Evolutionary conservation across 257 asterid genomes (phyloP).

Genomic region (Solanum chmielewskii): DNA sequence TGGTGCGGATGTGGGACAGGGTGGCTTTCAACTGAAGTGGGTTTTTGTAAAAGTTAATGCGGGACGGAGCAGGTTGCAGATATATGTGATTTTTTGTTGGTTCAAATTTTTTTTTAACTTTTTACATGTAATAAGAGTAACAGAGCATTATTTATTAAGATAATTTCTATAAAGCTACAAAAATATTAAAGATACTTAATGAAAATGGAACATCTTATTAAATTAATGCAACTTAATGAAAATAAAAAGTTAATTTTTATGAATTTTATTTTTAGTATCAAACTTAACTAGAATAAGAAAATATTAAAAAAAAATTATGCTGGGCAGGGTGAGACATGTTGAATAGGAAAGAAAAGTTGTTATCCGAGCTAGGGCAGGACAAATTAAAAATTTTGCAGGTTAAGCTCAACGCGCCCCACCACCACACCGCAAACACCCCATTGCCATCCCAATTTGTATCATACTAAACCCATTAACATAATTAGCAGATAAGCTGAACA

Average conservation of each 20-base stretch:
- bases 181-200: no score
- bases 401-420: not conserved
- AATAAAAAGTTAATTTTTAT: no score
- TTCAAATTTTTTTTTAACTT: no score
- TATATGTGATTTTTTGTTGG: no score
- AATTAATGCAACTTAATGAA: no score
- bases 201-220: not conserved
- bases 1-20: not conserved
- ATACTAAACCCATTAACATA: not conserved
- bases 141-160: no score
- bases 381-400: no score
- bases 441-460: not conserved
- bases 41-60: no score
- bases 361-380: accelerated
- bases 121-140: no score
- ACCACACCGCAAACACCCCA: no score
- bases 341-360: not conserved
- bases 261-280: not conserved
- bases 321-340: accelerated
- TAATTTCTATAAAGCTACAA: not conserved
- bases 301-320: no score
- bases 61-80: no score
- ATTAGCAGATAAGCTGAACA: not conserved
- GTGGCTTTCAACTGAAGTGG: not conserved
- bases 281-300: not conserved